A percentile compares a stretch with the other conserved stretches of the same genome.
phyloP scores from a whole-genome alignment of 1,284 basidiomycete genomes.

The Leccinum griseonigrum region DNA sequence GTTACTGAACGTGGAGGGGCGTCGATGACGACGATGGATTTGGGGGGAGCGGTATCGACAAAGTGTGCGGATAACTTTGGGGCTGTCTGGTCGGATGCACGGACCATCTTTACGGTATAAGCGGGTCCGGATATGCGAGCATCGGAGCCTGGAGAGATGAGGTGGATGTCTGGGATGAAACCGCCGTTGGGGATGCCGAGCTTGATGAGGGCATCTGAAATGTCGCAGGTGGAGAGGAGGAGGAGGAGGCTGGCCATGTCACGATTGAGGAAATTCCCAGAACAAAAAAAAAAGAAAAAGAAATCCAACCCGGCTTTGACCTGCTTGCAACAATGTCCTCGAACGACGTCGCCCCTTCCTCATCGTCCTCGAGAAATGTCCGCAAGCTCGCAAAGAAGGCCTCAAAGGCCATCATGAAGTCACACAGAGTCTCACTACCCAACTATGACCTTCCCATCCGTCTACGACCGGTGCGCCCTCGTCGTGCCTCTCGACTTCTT shows the following conservation, averaged over 20 bases:
- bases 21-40: conserved; percentile 74
- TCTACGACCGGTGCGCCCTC: conserved; percentile 60
- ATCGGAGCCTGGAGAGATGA: conserved; percentile 44
- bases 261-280: neutral
- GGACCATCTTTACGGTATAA: conserved; percentile 90
- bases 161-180: conserved; percentile 76
- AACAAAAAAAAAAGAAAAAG: neutral
- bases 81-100: conserved; percentile 55
- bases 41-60: conserved; percentile 74
- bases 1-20: conserved; percentile 64
- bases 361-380: conserved; percentile 19
- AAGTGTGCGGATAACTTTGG: conserved; percentile 77
- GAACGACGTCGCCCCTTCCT: conserved; percentile 5
- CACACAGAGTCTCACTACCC: conserved; percentile 48
- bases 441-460: conserved; percentile 70
- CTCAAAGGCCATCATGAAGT: conserved; percentile 55
- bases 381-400: conserved; percentile 36
- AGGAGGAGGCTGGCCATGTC: conserved; percentile 36
- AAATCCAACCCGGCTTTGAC: neutral
- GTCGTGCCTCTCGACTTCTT: neutral
- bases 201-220: conserved; percentile 91
- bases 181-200: conserved; percentile 78
- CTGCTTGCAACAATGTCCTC: neutral
- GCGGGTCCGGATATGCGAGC: conserved; percentile 70
- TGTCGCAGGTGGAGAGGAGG: conserved; percentile 67